Base-by-base conservation (phyloP, 345 rosid species). In the Zanthoxylum bungeanum region DNA sequence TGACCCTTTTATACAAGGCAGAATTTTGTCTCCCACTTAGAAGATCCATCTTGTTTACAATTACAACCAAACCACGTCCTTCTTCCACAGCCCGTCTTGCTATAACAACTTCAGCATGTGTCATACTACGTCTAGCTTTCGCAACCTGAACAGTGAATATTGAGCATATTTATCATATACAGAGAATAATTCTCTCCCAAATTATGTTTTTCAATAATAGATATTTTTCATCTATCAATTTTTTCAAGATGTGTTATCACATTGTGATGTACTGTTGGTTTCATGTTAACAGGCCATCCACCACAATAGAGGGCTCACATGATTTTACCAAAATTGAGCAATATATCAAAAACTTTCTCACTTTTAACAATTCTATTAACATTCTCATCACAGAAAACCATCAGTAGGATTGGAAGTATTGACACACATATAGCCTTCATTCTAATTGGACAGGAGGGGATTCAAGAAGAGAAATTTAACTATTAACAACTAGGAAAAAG, bases 41-140 rank as follows among this genome's bases (percentile, higher is more conserved):
- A 84, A 94, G 81, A 80, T 92, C 99, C 98, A 95, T 92, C 84
- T 94, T 94, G 84, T 95, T 92, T 68, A 95, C 96, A 62, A 92
- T 79, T 46, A 92, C 84, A 42, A 95, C 96, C 74, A 92, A 76
- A 49, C 97, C 97, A 64, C 98, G 96, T 25, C 99, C 98, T 88
- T 95, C 99, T 84, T 95, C 98, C 53, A 95, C 93, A 30, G 96
- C 90, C 56, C 86, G 83, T 78, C 99, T 88, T 22, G 96, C 99
- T 78, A 95, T 91, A 63, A 91, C 98, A 57, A 95, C 98, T 82
- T 95, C 99, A 22, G 98, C 87, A 79, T 95, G 98, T 53, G 90
- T 90, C 99, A 92, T 84, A 79, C 93, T 95, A 16, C 93, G 85
- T 66, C 76, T 72, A 62, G 91, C 83, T 73, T 91, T 82, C 40